Base-by-base conservation (phyloP, 441 rosid species). In the Aleurites moluccanus region DNA sequence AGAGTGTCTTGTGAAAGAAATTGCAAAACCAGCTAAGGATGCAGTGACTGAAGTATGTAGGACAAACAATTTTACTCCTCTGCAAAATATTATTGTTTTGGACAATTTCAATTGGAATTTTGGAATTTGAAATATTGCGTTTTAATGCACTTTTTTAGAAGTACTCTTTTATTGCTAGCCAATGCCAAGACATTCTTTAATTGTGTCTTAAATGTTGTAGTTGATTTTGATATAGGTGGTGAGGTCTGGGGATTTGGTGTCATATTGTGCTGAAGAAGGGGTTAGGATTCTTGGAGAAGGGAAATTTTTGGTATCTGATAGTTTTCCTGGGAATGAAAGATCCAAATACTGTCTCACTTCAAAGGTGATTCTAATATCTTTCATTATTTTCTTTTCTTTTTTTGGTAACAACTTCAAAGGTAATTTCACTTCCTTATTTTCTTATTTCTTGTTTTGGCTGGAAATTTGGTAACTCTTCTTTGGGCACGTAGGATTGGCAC, bases 11-110 rank as follows among this genome's bases (percentile, higher is more conserved):
- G 90, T 92, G 20, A 91, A 92, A 62, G 96, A 92, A 81, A 91
- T 92, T 21, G 96, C 97, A n/a, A 92, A 92, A 80, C 97, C 97
- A 3, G 97, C 96, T 66, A 92, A 92, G 79, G 97, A 92, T 76
- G 83, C 97, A 18, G 84, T 85, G 38, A 85, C 94, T 20, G 97
- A 92, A 90, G 96, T 90, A 72, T 10, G 55, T 40, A 13, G 71
- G 6, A 53, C 21, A 30, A 4, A 53, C 1, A 11, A 13, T 70
- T 28, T 18, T 52, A 27, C 0, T 52, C 7, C 21, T 30, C 25
- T 25, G 25, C 21, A 6, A 55, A 20, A 33, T 49, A 53, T 13
- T n/a, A 33, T n/a, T 69, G 44, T n/a, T 38, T 33, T 55, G 55
- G 11, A 21, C 15, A 70, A 45, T 59, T 16, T 38, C 35, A 70